Conservation (phyloP, 2,329 filamentous ascomycete species). For the Colletotrichum paranaense region DNA sequence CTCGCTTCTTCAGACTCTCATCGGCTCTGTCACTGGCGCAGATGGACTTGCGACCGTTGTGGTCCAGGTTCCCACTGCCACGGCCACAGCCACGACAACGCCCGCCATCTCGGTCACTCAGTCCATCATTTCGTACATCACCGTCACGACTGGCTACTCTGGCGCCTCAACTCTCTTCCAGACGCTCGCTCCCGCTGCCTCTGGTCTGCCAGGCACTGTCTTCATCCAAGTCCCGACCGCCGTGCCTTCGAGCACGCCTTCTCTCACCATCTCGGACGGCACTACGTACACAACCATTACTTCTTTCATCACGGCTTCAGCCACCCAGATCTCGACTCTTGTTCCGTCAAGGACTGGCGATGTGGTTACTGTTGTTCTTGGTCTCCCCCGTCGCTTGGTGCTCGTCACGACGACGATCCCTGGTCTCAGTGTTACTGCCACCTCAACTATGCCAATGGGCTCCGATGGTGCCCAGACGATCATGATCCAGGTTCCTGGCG, state of each 20-base stretch:
- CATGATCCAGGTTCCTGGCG: constrained; percentile 4
- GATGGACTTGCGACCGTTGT: constrained; percentile 25
- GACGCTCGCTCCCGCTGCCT: constrained; percentile 20
- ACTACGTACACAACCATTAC: neutral
- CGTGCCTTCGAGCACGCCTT: neutral
- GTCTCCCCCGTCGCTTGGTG: neutral
- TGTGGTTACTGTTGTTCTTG: constrained; percentile 12
- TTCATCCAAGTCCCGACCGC: constrained; percentile 22
- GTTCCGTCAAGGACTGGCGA: neutral
- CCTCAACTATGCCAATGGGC: constrained; percentile 14
- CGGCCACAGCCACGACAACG: neutral
- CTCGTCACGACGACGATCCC: neutral
- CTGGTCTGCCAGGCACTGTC: constrained; percentile 25
- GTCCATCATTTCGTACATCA: constrained; percentile 25
- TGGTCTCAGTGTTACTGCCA: neutral
- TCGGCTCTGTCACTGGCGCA: constrained; percentile 17
- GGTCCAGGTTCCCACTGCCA: neutral
- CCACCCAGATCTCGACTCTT: neutral
- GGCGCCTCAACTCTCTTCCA: constrained; percentile 5
- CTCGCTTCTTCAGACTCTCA: neutral
- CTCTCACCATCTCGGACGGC: neutral
- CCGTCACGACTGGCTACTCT: constrained; percentile 20
- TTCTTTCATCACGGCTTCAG: neutral
- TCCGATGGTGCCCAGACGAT: constrained; percentile 19
- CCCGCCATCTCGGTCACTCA: constrained; percentile 7